Conservation (phyloP, 768 basidiomycete genomes). For the Asterophora parasitica region DNA sequence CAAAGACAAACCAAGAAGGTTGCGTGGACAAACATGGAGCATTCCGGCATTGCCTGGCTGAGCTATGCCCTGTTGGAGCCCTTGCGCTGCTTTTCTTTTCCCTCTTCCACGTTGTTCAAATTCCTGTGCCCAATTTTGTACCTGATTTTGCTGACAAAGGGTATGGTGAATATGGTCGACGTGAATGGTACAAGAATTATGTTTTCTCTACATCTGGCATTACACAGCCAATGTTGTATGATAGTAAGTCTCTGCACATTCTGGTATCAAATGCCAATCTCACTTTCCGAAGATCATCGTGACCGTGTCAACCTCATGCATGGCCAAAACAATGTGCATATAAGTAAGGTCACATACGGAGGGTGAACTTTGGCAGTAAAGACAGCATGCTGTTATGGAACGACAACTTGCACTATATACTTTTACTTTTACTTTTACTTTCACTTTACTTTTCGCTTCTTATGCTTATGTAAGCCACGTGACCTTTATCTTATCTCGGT, state of each 20-base stretch:
- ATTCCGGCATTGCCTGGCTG: not conserved
- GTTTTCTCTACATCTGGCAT: not conserved
- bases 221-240: not conserved
- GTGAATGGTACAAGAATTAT: not conserved
- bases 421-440: no score
- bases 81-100: not conserved
- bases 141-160: not conserved
- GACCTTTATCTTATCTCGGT: no score
- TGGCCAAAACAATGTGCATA: no score
- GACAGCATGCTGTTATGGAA: no score
- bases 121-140: not conserved
- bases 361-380: no score
- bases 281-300: not conserved
- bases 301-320: not conserved
- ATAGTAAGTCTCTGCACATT: not conserved
- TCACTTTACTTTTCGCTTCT: no score
- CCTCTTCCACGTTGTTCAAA: not conserved
- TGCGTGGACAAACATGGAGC: not conserved
- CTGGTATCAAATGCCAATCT: not conserved
- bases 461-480: no score
- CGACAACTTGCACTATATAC: no score
- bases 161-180: not conserved
- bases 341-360: no score
- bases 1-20: not conserved
- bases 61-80: not conserved